Percentiles rank a stretch among this genome's conserved stretches.
phyloP scores from a whole-genome alignment of 352 stramenopile genomes.

The Pythium plurisporium region DNA sequence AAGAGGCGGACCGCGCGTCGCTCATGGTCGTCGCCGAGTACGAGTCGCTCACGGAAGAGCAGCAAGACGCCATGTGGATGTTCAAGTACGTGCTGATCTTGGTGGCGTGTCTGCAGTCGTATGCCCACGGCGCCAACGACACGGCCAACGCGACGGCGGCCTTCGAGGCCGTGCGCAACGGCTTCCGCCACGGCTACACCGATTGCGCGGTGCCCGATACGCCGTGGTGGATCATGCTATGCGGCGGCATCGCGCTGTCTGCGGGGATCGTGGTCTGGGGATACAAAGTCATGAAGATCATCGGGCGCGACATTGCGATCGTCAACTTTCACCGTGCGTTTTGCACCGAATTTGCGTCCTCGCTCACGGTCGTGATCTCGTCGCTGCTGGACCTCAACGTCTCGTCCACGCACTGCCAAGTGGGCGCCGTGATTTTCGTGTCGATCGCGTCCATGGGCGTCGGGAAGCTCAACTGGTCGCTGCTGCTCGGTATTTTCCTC shows the following conservation, averaged over 20 bases:
- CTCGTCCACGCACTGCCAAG: constrained; percentile 63
- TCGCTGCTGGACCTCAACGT: constrained; percentile 41
- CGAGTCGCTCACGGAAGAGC: constrained; percentile 23
- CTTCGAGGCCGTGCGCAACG: constrained; percentile 49
- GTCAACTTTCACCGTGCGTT: constrained; percentile 66
- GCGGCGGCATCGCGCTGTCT: constrained; percentile 49
- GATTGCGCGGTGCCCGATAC: constrained; percentile 17
- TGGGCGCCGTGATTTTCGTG: constrained; percentile 50
- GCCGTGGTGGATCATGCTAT: constrained; percentile 59
- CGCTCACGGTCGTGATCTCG: constrained; percentile 49
- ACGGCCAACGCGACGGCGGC: constrained; percentile 75
- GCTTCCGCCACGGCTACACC: constrained; percentile 42
- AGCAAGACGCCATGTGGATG: constrained; percentile 39
- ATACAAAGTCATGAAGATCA: constrained; percentile 67
- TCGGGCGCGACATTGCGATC: constrained; percentile 38
- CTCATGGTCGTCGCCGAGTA: constrained; percentile 23
- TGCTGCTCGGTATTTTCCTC: constrained; percentile 18
- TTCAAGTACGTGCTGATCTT: constrained; percentile 70
- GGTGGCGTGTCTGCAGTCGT: constrained; percentile 65
- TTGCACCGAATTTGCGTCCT: constrained; percentile 62
- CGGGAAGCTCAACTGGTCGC: constrained; percentile 25
- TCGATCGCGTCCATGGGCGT: constrained; percentile 24
- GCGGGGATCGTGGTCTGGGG: constrained; percentile 46
- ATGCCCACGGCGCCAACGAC: constrained; percentile 79
- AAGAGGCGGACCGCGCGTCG: constrained; percentile 9